Conservation (phyloP, 768 basidiomycete species). For the Xerocomellus dryophilus region DNA sequence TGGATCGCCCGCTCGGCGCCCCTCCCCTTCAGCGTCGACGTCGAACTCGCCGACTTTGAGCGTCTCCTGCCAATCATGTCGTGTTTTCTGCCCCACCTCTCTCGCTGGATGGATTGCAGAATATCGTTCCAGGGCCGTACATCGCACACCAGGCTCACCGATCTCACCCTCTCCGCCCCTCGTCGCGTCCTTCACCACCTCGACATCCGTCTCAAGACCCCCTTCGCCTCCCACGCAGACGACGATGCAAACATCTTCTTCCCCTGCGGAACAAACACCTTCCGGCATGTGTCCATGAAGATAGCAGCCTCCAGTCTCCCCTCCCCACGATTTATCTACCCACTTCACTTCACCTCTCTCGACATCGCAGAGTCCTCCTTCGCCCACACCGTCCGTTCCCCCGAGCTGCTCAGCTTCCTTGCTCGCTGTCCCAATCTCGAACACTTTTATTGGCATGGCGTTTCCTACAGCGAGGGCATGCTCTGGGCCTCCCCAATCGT, state of each 20-base stretch:
- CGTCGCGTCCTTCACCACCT: constrained; percentile 30
- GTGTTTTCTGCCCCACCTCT: constrained; percentile 52
- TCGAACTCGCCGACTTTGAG: constrained; percentile 48
- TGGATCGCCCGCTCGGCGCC: constrained; percentile 56
- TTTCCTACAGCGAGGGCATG: constrained; percentile 44
- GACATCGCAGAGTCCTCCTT: constrained; percentile 50
- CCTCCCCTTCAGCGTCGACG: constrained; percentile 52
- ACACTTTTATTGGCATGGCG: constrained; percentile 54
- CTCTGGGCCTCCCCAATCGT: constrained; percentile 33
- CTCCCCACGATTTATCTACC: constrained; percentile 37
- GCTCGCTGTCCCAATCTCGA: constrained; percentile 59
- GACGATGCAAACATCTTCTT: constrained; percentile 29
- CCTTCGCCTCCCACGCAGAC: constrained; percentile 20
- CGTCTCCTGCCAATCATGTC: constrained; percentile 61
- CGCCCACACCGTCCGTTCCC: constrained; percentile 41
- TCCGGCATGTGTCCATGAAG: constrained; percentile 46
- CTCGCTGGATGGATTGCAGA: constrained; percentile 55
- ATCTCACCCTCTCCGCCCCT: constrained; percentile 19
- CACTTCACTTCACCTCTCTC: constrained; percentile 56
- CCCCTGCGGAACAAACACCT: constrained; percentile 33
- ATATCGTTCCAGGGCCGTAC: constrained; percentile 38
- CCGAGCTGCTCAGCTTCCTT: constrained; percentile 58
- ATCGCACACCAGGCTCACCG: constrained; percentile 28
- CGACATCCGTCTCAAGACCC: constrained; percentile 21
- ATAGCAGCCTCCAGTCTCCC: constrained; percentile 53